Conservation (phyloP, 805 yeast species). For the Candida oleophila region DNA sequence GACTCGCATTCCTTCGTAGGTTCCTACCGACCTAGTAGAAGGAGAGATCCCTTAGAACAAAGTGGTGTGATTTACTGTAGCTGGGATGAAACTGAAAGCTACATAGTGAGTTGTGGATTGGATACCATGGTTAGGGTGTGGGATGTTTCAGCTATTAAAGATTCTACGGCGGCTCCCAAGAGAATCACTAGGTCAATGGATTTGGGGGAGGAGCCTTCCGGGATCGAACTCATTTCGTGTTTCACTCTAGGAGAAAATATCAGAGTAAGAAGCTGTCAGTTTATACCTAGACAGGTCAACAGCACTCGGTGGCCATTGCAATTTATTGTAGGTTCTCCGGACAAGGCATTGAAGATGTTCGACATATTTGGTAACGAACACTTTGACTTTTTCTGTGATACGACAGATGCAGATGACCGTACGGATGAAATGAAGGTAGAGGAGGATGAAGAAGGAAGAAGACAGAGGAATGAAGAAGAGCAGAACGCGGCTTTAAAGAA, state of each 20-base stretch:
- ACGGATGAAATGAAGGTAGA: constrained; percentile 7
- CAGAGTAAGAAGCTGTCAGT: constrained; percentile 56
- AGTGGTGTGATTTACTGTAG: constrained; percentile 63
- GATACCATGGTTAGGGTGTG: constrained; percentile 72
- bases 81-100: constrained; percentile 74
- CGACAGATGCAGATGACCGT: constrained; percentile 9
- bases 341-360: constrained; percentile 49
- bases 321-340: constrained; percentile 77
- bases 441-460: constrained; percentile 6
- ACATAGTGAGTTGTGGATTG: constrained; percentile 67
- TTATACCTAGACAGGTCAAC: constrained; percentile 50
- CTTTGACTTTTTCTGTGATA: constrained; percentile 40
- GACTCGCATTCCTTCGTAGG: constrained; percentile 28
- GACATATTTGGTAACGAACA: constrained; percentile 39
- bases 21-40: constrained; percentile 24
- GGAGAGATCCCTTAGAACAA: constrained; percentile 17
- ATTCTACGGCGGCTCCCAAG: constrained; percentile 11
- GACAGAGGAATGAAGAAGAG: constrained; percentile 7
- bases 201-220: constrained; percentile 9
- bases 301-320: constrained; percentile 34
- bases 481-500: too few species aligned
- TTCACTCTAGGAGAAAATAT: constrained; percentile 40
- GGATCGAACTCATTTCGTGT: constrained; percentile 27
- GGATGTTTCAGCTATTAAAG: constrained; percentile 46
- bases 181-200: constrained; percentile 28